Evolutionary conservation across 2,329 filamentous ascomycete species (phyloP), one percentile per base, ranked within the genome.

Genomic region (Cercospora brassicicola): DNA sequence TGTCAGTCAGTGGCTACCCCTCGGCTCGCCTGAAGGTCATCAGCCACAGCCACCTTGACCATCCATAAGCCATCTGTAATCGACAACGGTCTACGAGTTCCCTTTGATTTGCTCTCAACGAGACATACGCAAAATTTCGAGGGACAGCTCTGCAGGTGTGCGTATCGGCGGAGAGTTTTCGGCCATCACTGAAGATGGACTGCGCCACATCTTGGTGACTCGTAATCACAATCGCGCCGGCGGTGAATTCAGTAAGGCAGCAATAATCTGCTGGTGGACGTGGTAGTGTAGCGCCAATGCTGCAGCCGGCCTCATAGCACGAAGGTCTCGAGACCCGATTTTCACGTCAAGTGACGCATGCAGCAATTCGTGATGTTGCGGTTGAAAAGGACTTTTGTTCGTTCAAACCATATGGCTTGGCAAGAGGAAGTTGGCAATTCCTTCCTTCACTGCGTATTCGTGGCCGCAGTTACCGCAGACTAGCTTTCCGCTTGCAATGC

Each of bases 401-500:
- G 39, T 42, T 83, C 78, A 87, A 36, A 94, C 95, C 80, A 99
- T 82, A 83, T 99, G 95, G 76, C 91, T 95, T 11, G 95, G 95
- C 73, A 99, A 82, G 78, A 99, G 82, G 77, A 99, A 99, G 81
- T 98, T 98, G 68, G 93, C 93, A 79, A 98, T 97, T 4, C 95
- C 95, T 81, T 99, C 94, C 78, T 95, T 94, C 71, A 99, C 90
- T 67, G 89, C 89, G 81, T 98, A 99, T 83, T 96, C 92, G 78
- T 98, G 94, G 59, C 91, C 92, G 78, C 95, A 99, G 80, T 91
- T 91, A 59, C 88, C 93, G 79, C 95, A 99, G 4, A 94, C 91
- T 72, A 99, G 85, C 81, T 92, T 94, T 2, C 95, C 95, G 81
- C 94, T 91, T 42, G 88, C 86, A 68, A 99, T 91, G 76, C 93